Conservation (phyloP, 495 filamentous ascomycete genomes). For the Penicillium daleae region DNA sequence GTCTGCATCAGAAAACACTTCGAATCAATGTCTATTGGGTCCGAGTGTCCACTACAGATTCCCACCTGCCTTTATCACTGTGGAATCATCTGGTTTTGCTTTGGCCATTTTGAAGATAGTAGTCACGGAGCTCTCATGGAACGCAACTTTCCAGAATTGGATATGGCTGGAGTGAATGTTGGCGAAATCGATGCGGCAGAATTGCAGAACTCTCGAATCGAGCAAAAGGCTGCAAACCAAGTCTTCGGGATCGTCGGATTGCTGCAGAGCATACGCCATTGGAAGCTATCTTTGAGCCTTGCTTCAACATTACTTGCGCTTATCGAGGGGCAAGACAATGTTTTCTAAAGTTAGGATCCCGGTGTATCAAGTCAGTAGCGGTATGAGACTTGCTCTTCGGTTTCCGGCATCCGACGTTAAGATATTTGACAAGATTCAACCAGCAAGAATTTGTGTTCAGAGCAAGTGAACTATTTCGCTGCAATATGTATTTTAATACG, state of each 20-base stretch:
- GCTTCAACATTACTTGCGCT: constrained; percentile 2
- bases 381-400: background rate
- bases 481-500: background rate
- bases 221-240: background rate
- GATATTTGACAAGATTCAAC: background rate
- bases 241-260: background rate
- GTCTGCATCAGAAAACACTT: background rate
- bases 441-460: background rate
- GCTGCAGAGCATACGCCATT: constrained; percentile 1
- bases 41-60: background rate
- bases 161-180: background rate
- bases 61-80: constrained; percentile 2
- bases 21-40: background rate
- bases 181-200: background rate
- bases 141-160: background rate
- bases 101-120: background rate
- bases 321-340: background rate
- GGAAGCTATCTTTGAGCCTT: constrained; percentile 3
- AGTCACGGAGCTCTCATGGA: background rate
- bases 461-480: constrained; percentile 1
- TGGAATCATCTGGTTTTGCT: constrained; percentile 1
- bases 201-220: background rate
- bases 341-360: background rate
- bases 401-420: background rate
- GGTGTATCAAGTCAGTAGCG: constrained; percentile 1